Base-by-base conservation (phyloP, 345 rosid genomes). In the Populus nigra region DNA sequence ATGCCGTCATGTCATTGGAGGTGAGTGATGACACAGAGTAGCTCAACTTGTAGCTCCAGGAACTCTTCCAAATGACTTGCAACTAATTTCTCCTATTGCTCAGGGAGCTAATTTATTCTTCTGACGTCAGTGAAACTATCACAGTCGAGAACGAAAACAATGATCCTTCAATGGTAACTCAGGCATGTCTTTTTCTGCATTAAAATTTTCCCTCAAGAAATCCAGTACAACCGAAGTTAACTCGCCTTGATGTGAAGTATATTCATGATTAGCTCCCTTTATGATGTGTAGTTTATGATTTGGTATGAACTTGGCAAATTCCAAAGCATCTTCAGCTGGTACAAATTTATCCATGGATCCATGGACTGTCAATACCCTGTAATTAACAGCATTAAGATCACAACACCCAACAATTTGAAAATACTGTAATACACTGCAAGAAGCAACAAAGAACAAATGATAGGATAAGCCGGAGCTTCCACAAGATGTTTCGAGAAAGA, bases 181-280 rank as follows among this genome's bases (percentile, higher is more conserved):
- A 9, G 10, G 22, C 47, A n/a, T 45, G 59, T 13, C 66, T 10
- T 53, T 72, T 22, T 57, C 77, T 25, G 29, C 39, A 29, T 65
- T 38, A 17, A 27, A 22, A 73, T 74, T 82, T 78, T 69, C 80
- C 79, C 73, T 80, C 55, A 90, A 33, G 76, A 92, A 95, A 67
- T 90, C 83, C 0, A 89, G 61, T 71, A 89, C 89, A 55, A 78
- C 72, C 5, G 89, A 83, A 57, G 88, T 81, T 39, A 95, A 82
- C 71, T 95, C 87, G 39, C 81, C 78, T 78, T 92, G 97, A 84
- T 92, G 96, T 53, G 80, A 77, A 38, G 96, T 88, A 81, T 84
- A 95, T 61, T 92, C 97, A 76, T 93, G 99, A 88, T 95, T 94
- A 68, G 97, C 98, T 84, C 88, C 98, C 79, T 90, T 87, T 57